Percentiles rank a stretch among this genome's conserved stretches.
Conservation (phyloP, 129 eudicot genomes). For the Helichrysum umbraculigerum region DNA sequence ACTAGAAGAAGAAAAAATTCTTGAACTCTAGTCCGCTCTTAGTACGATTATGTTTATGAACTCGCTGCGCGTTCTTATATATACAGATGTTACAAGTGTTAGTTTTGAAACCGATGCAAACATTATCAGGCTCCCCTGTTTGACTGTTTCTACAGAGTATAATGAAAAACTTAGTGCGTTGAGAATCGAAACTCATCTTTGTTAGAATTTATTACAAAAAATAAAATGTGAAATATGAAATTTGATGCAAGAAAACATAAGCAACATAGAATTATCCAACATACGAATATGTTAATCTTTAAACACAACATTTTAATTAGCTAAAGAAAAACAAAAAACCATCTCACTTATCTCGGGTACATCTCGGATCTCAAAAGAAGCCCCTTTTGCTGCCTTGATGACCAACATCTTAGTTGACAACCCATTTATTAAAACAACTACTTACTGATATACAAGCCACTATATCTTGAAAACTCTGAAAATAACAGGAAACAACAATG, state of each 20-base stretch:
- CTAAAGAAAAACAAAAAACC: not conserved
- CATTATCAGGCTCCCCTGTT: no score
- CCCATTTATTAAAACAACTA: constrained; percentile 6
- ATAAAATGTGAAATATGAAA: not conserved
- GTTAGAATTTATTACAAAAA: not conserved
- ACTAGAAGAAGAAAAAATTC: no score
- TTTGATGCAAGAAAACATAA: not conserved
- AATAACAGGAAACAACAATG: not conserved
- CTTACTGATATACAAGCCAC: constrained; percentile 1
- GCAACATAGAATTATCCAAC: not conserved
- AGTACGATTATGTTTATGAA: no score
- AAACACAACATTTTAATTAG: constrained; percentile 1
- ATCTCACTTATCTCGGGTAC: not conserved
- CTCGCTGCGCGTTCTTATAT: no score
- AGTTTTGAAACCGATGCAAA: no score
- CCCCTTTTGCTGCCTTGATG: not conserved
- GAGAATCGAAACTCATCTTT: not conserved
- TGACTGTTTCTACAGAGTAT: no score
- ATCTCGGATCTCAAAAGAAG: constrained; percentile 5
- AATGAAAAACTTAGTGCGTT: no score
- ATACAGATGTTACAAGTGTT: no score
- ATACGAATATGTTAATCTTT: not conserved
- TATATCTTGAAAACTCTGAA: not conserved
- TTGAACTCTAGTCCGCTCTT: no score
- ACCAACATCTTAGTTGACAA: not conserved